phyloP scores from a whole-genome alignment of 2,329 filamentous ascomycete genomes.

The Alternaria sp. region DNA sequence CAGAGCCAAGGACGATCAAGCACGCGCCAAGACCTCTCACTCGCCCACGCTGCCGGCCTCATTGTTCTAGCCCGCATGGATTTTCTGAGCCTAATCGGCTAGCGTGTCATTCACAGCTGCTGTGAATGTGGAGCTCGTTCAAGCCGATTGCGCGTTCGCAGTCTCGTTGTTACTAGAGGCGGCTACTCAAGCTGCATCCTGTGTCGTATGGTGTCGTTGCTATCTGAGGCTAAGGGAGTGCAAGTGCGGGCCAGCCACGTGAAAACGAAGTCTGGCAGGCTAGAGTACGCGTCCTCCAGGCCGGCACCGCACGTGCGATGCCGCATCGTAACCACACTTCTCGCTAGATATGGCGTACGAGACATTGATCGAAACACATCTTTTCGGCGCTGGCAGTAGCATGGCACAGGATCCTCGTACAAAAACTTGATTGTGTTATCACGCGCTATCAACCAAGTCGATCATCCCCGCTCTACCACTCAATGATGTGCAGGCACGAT shows the following conservation, averaged over 20 bases:
- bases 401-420: neutral
- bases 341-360: neutral
- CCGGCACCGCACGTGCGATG: neutral
- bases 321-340: neutral
- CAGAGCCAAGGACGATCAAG: slow-evolving; percentile 6
- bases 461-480: neutral
- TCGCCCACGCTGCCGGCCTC: neutral
- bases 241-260: neutral
- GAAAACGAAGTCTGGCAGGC: neutral
- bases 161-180: neutral
- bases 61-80: neutral
- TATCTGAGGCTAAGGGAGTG: neutral
- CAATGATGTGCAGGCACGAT: neutral
- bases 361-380: neutral
- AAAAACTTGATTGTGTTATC: neutral
- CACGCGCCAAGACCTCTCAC: slow-evolving; percentile 5
- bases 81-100: slow-evolving; percentile 1
- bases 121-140: neutral
- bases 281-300: neutral
- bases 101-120: neutral
- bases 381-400: neutral
- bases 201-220: neutral
- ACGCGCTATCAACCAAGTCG: neutral
- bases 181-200: neutral
- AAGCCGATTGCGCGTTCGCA: neutral